Percentiles rank a stretch among this genome's conserved stretches.
These are phyloP conservation scores for Fusarium sp. DNA, from an alignment of 2,329 filamentous ascomycete genomes.

Conservation along the genomic window DNA sequence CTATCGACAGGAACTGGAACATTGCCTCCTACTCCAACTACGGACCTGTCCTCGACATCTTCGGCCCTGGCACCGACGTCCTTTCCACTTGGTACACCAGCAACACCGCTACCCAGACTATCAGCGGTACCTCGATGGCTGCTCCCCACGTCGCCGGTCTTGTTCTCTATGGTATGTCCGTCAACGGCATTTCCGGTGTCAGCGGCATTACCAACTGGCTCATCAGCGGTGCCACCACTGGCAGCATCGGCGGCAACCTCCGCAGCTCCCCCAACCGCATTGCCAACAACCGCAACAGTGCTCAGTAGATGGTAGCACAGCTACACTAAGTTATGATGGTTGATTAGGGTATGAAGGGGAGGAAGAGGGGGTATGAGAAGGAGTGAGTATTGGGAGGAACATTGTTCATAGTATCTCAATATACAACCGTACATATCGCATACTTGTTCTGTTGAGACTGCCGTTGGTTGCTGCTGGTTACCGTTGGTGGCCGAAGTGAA, in stretches of 20 bases:
- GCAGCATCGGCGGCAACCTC: constrained; percentile 54
- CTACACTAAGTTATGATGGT: background rate
- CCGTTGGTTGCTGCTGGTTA: background rate
- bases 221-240: constrained; percentile 54
- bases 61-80: constrained; percentile 60
- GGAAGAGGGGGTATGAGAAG: background rate
- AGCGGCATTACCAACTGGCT: constrained; percentile 56
- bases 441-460: background rate
- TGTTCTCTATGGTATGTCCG: constrained; percentile 58
- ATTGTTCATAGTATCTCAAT: constrained; percentile 9
- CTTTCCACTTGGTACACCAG: constrained; percentile 61
- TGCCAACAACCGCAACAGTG: constrained; percentile 60
- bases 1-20: constrained; percentile 52
- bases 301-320: constrained; percentile 38
- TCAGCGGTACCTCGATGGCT: constrained; percentile 74
- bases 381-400: background rate
- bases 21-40: constrained; percentile 63
- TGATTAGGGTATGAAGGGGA: background rate
- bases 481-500: background rate
- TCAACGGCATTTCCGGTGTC: constrained; percentile 52
- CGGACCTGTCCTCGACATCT: constrained; percentile 61
- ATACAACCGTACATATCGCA: constrained; percentile 25
- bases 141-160: constrained; percentile 70
- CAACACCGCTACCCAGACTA: constrained; percentile 56
- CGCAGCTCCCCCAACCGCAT: constrained; percentile 59